Conservation (phyloP, 176 grass and related monocot species). For the Oryza coarctata region DNA sequence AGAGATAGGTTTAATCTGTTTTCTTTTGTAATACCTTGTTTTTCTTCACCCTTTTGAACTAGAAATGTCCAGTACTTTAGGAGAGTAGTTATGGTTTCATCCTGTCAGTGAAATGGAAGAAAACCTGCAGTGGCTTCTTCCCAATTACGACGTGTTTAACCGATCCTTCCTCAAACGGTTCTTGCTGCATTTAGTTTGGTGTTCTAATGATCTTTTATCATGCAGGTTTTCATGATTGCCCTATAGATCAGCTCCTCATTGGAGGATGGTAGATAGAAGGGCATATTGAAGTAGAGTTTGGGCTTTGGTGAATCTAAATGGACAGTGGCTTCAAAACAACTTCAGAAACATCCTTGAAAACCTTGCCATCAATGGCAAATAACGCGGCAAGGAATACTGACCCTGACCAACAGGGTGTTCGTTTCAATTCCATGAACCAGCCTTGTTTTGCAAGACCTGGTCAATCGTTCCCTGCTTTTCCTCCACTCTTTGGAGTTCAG, state of each 20-base stretch:
- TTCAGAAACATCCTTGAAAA: conserved; percentile 51
- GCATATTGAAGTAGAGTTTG: conserved; percentile 26
- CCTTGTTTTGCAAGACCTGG: conserved; percentile 42
- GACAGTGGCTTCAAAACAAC: conserved; percentile 38
- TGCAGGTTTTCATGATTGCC: conserved; percentile 34
- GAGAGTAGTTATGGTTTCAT: background rate
- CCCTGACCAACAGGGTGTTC: conserved; percentile 33
- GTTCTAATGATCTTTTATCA: conserved; percentile 24
- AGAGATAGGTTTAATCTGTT: background rate
- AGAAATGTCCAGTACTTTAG: conserved; percentile 4
- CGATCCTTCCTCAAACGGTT: background rate
- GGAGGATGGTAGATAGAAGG: conserved; percentile 32
- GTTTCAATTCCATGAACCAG: conserved; percentile 37
- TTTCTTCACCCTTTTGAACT: background rate
- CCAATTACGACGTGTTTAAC: background rate
- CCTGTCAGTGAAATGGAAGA: background rate
- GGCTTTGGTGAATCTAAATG: conserved; percentile 32
- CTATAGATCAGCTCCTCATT: conserved; percentile 1
- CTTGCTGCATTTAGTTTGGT: background rate
- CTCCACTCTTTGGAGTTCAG: conserved; percentile 44
- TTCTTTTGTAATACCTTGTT: background rate
- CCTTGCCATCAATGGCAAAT: conserved; percentile 43
- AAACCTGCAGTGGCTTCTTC: background rate
- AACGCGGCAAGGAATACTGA: conserved; percentile 28
- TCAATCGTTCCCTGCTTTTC: conserved; percentile 52